These are phyloP conservation scores for Peronospora farinosa DNA, from an alignment of 352 stramenopile species.

Conservation along the genomic window DNA sequence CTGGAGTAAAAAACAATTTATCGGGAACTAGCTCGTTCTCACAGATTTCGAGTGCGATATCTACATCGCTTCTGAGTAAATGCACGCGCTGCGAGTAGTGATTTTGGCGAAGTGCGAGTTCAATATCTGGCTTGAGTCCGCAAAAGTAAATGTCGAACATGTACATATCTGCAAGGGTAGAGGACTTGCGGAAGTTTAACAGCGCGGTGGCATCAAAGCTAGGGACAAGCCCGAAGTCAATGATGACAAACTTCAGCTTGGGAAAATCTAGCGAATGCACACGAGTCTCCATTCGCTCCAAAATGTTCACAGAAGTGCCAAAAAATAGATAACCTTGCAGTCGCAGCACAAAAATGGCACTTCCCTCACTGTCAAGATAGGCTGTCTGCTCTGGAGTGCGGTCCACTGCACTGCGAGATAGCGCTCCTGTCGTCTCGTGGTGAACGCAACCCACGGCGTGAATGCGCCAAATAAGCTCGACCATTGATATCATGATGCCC, in stretches of 20 bases:
- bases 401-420: conserved; percentile 61
- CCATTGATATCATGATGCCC: conserved; percentile 75
- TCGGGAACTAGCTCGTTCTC: conserved; percentile 52
- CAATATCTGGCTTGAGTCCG: conserved; percentile 47
- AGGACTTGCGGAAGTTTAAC: conserved; percentile 67
- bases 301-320: conserved; percentile 70
- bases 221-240: conserved; percentile 75
- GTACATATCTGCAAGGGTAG: conserved; percentile 51
- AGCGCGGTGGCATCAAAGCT: conserved; percentile 73
- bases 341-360: conserved; percentile 62
- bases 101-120: conserved; percentile 42
- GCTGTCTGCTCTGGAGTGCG: conserved; percentile 53
- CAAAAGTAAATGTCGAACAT: conserved; percentile 80
- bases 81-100: conserved; percentile 42
- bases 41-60: conserved; percentile 58
- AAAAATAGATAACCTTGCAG: conserved; percentile 81
- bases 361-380: conserved; percentile 48
- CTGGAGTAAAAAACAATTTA: conserved; percentile 30
- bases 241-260: conserved; percentile 59
- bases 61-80: conserved; percentile 44
- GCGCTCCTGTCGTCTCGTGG: conserved; percentile 61
- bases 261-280: conserved; percentile 50
- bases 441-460: conserved; percentile 72
- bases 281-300: conserved; percentile 68
- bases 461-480: conserved; percentile 73